Evolutionary conservation across 2,329 filamentous ascomycete genomes (phyloP).

Genomic region (Penicillium carneum): DNA sequence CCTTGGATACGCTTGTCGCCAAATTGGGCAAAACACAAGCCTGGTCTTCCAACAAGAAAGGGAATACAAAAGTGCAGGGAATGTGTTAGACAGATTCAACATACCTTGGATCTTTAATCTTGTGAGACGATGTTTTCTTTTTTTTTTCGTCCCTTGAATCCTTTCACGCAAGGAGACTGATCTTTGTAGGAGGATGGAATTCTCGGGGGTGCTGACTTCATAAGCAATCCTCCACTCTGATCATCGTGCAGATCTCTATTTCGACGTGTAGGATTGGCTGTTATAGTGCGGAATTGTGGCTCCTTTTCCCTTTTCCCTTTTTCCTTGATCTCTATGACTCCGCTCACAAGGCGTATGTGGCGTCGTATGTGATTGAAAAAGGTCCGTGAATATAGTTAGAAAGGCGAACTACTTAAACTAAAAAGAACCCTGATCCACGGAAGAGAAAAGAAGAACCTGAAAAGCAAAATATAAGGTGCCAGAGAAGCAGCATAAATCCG

Average conservation of each 20-base stretch:
- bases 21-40: conserved; percentile 10
- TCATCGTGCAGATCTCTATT: conserved; percentile 35
- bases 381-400: not conserved
- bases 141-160: conserved; percentile 26
- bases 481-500: conserved; percentile 1
- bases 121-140: conserved; percentile 16
- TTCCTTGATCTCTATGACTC: conserved; percentile 13
- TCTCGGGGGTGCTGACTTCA: conserved; percentile 36
- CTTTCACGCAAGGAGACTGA: conserved; percentile 31
- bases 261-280: conserved; percentile 30
- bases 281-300: conserved; percentile 18
- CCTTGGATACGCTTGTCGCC: not conserved
- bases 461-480: not conserved
- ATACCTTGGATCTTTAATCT: conserved; percentile 18
- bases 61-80: conserved; percentile 8
- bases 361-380: conserved; percentile 8
- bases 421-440: not conserved
- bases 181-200: conserved; percentile 25
- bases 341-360: conserved; percentile 24
- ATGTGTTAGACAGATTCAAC: conserved; percentile 15
- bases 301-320: not conserved
- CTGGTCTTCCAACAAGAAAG: not conserved
- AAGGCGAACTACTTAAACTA: conserved; percentile 4
- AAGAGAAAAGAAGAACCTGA: not conserved
- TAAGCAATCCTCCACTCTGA: conserved; percentile 30